A percentile compares a stretch with the other conserved stretches of the same genome.
Conservation (phyloP, 441 rosid species). For the Syzygium syzygioides region DNA sequence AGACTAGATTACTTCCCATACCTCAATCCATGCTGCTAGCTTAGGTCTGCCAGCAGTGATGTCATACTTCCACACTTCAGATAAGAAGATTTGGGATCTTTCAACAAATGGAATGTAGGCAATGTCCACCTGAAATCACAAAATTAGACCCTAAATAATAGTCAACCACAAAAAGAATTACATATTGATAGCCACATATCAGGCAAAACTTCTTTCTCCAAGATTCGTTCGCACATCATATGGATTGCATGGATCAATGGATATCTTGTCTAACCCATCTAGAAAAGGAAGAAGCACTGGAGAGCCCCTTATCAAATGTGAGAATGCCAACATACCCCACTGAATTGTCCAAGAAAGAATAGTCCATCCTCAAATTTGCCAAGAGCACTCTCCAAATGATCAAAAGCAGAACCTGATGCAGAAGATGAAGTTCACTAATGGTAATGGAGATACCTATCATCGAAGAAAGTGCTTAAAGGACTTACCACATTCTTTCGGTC, state of each 20-base stretch:
- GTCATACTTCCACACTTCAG: neutral
- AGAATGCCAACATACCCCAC: slow-evolving; percentile 40
- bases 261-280: neutral
- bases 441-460: neutral
- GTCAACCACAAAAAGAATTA: neutral
- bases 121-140: slow-evolving; percentile 53
- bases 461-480: neutral
- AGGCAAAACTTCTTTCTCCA: neutral
- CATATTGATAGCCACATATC: too few relatives aligned
- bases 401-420: slow-evolving; percentile 56
- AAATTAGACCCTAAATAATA: neutral
- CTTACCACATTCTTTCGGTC: slow-evolving; percentile 47
- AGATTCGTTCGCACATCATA: neutral
- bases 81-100: slow-evolving; percentile 37
- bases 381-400: slow-evolving; percentile 66
- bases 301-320: neutral
- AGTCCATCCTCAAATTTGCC: slow-evolving; percentile 67
- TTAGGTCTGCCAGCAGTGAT: neutral
- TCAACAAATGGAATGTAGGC: slow-evolving; percentile 68
- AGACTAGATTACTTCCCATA: neutral
- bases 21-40: neutral
- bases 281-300: neutral
- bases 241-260: neutral
- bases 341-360: slow-evolving; percentile 74
- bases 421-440: neutral